Percentiles rank a stretch among this genome's conserved stretches.
phyloP scores from a whole-genome alignment of 345 rosid species.

The Eucalyptus urophylla region DNA sequence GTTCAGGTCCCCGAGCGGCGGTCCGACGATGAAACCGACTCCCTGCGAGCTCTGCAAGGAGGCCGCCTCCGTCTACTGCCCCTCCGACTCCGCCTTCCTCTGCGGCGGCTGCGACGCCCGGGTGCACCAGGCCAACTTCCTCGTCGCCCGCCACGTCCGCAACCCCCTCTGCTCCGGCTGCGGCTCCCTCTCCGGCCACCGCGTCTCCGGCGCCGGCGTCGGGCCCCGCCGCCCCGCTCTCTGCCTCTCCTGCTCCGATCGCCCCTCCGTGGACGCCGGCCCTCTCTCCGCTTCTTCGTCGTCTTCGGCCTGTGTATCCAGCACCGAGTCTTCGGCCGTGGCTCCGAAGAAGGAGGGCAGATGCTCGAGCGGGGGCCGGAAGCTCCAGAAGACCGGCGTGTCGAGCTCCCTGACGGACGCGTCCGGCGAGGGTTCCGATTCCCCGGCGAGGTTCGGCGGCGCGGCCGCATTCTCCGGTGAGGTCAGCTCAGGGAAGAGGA shows the following conservation, averaged over 20 bases:
- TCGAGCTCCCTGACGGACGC: background rate
- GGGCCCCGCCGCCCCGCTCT: background rate
- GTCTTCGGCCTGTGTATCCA: constrained; percentile 12
- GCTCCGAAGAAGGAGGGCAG: background rate
- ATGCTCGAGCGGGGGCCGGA: background rate
- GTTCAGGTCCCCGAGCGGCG: background rate
- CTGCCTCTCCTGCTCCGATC: background rate
- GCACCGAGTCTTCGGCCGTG: constrained; percentile 2
- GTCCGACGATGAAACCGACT: background rate
- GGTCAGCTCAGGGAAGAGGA: background rate
- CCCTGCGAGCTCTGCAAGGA: constrained; percentile 27
- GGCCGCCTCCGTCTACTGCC: constrained; percentile 21
- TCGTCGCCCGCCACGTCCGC: constrained; percentile 39
- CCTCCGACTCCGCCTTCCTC: constrained; percentile 31
- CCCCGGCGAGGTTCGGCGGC: background rate
- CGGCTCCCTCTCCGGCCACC: background rate
- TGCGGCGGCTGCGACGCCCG: constrained; percentile 21
- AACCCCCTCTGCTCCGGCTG: constrained; percentile 7
- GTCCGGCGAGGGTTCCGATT: background rate
- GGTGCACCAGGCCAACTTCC: constrained; percentile 40
- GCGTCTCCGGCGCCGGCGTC: background rate
- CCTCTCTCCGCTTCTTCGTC: background rate
- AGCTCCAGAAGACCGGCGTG: background rate
- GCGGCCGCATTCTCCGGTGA: background rate
- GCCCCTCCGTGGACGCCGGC: background rate